These are phyloP conservation scores for Aeschynomene evenia DNA, from an alignment of 306 rosid species.

Conservation along the genomic window DNA sequence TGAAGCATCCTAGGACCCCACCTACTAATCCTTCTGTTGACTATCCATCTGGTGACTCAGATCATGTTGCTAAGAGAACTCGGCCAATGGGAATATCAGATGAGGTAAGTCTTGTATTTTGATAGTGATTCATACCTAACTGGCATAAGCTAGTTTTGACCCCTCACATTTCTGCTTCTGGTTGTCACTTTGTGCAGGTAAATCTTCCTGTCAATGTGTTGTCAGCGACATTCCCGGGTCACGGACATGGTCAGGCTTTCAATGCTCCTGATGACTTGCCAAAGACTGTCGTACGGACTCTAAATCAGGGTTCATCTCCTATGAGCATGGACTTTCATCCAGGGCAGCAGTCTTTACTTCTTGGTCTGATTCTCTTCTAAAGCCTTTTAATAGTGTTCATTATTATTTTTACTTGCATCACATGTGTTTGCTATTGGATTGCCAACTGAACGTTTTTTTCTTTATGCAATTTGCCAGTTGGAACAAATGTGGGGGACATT, in stretches of 20 bases:
- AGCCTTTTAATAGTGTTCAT: conserved; percentile 7
- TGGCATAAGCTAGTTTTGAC: neutral
- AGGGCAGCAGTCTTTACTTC: conserved; percentile 82
- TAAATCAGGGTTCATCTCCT: conserved; percentile 94
- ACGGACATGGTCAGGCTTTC: conserved; percentile 72
- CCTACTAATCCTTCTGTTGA: conserved; percentile 89
- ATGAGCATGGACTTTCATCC: conserved; percentile 99
- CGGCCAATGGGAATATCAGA: conserved; percentile 84
- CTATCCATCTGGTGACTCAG: conserved; percentile 92
- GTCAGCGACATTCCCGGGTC: conserved; percentile 76
- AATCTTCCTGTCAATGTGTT: conserved; percentile 90
- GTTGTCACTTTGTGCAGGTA: conserved; percentile 52
- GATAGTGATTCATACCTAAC: neutral
- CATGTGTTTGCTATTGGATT: conserved; percentile 11
- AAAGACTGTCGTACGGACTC: conserved; percentile 62
- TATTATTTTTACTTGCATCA: neutral
- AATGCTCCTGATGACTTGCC: conserved; percentile 91
- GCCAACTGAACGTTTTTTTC: conserved; percentile 20
- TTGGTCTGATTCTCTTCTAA: conserved; percentile 54
- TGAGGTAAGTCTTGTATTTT: conserved; percentile 55
- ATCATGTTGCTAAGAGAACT: conserved; percentile 84
- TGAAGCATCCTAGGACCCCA: conserved; percentile 96
- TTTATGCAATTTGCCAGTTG: conserved; percentile 56
- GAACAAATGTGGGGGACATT: conserved; percentile 92
- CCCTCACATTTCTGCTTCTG: conserved; percentile 1